A percentile compares a stretch with the other conserved stretches of the same genome.
Conservation (phyloP, 306 rosid species). For the Prunus persica region Prunus_persica_NCBIv2 NC_034014.1:29271501-29272000, state of each 20-base stretch:
- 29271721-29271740: too few relatives aligned
- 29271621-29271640: slow-evolving; percentile 40
- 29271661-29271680: too few relatives aligned
- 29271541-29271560: slow-evolving; percentile 67
- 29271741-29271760: background rate
- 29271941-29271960: too few relatives aligned
- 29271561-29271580: slow-evolving; percentile 54
- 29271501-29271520: slow-evolving; percentile 52
- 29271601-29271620: slow-evolving; percentile 31
- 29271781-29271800: background rate
- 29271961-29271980: too few relatives aligned
- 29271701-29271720: background rate
- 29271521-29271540: slow-evolving; percentile 37
- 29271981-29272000: too few relatives aligned
- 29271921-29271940: too few relatives aligned
- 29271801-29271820: too few relatives aligned
- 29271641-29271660: slow-evolving; percentile 34
- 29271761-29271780: background rate
- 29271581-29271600: slow-evolving; percentile 56
- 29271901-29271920: too few relatives aligned
- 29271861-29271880: too few relatives aligned
- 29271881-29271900: too few relatives aligned
- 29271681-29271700: background rate
- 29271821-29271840: too few relatives aligned
- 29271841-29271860: too few relatives aligned